Base-by-base conservation (phyloP, 1,284 basidiomycete genomes). In the Naganishia liquefaciens region DNA sequence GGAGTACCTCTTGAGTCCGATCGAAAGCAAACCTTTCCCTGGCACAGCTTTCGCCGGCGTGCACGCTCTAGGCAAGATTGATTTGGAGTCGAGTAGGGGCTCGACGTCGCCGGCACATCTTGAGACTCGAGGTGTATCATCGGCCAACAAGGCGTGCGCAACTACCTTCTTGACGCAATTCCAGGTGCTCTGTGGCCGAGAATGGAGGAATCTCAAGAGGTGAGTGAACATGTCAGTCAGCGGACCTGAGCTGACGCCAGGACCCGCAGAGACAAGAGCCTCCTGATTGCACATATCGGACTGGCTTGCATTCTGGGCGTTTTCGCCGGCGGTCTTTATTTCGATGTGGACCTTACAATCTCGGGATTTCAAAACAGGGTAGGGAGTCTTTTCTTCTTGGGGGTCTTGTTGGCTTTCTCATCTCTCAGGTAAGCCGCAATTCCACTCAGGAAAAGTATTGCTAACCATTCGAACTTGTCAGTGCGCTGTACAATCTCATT, bases 281-380 rank as follows among this genome's bases (percentile, higher is more conserved):
- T 93, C 30, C 88, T 94, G 76, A 76, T 91, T 53, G 86, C 90
- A 2, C 93, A 95, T 79, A 73, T 90, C 23, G 75, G 79, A 3
- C 81, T 90, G 19, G 82, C 91, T 19, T 81, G 83, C 15, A 74
- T 93, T 1, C 78, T 93, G 5, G 92, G 91, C 2, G 85, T 90
- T 2, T 91, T 93, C 72, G 70, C 74, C 82, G 91, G 91, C 61
- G 91, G 91, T 0, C 76, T 93, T 62, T 94, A 93, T 76, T 94
- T 82, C 79, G 76, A 92, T 40, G 91, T 90, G 0, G 84, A 84
- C 51, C 77, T 84, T 13, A 88, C 86, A 1, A 94, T 95, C 65
- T 89, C 90, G 25, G 92, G 93, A 0, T 95, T 95, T 83, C 93
- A 95, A 76, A 91, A 88, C 23, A 84, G 91, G 44, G 84, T 95